Evolutionary conservation across 2,329 filamentous ascomycete species (phyloP), one percentile per base, ranked within the genome.

Genomic region (Paraconiothyrium brasiliense): DNA sequence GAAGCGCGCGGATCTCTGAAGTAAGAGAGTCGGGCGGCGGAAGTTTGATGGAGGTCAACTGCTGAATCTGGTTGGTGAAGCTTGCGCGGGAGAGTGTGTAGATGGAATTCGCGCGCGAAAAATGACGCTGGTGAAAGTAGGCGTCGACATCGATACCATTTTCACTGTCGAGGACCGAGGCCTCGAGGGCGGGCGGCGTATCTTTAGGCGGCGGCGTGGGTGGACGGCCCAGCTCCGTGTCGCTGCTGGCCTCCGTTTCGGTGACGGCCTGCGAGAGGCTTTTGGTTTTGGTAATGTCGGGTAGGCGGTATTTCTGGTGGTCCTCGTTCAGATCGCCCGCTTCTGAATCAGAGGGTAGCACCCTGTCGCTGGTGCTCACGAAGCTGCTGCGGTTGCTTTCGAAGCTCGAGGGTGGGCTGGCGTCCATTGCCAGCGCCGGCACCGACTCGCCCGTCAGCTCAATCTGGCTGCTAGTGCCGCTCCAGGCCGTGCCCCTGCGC

Each of bases 81-180:
- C 94, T 97, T 37, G 91, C 91, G 48, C 94, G 89, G 2, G 93
- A 97, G 61, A 99, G 86, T 1, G 95, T 97, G 79, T 97, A 97
- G 68, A 98, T 93, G 39, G 94, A 98, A 46, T 92, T 92, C 3
- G 93, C 85, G 66, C 75, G 73, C 24, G 85, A 84, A 8, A 87
- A 76, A 58, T 82, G 87, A 47, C 88, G 84, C 4, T 88, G 87
- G 41, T 89, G 88, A 76, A 92, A 92, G 76, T 91, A 91, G 41
- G 85, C 83, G 43, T 84, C 81, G 35, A 85, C 79, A 58, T 86
- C 85, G 47, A 82, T 81, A 62, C 79, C 81, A 67, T 76, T 67
- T 60, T 73, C 62, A 67, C 67, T 68, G 64, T 78, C 73, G 22
- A 78, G 74, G 62, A 70, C 74, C 59, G 71, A 76, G 3, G 68